Evolutionary conservation across 2,329 filamentous ascomycete species (phyloP), one percentile per base, ranked within the genome.

Genomic region (Trematosphaeria pertusa): DNA sequence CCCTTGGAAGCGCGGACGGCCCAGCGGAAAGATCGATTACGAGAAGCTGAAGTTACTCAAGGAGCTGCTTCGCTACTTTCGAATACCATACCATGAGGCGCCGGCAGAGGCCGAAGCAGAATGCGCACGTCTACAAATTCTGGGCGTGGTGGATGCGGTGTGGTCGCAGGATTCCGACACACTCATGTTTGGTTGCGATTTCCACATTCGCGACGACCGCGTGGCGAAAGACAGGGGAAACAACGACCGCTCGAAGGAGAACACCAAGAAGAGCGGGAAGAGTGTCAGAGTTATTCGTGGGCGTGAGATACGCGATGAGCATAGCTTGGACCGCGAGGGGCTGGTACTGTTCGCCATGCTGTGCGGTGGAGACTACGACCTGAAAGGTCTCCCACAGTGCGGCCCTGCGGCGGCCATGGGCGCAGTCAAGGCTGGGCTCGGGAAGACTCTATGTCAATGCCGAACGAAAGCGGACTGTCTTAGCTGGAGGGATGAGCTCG

Each of bases 61-160:
- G 21, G 61, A 74, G 37, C 49, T 65, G 37, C 66, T 80, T 0
- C 58, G 67, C 8, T 61, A 62, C 11, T 60, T 80, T 2, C 61
- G 68, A 4, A 66, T 79, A 2, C 74, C 75, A 0, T 70, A 72
- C 34, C 73, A 78, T 42, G 62, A 70, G 31, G 78, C 77, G 0
- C 76, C 74, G 1, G 76, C 72, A 2, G 77, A 81, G 53, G 75
- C 76, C 0, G 77, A 78, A 46, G 75, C 75, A 2, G 77, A 80
- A 52, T 80, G 78, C 46, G 76, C 73, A 1, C 61, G 62, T n/a
- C 56, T 81, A 7, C 74, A 80, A 42, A 49, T 61, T 15, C 48
- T 72, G 1, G 75, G 73, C 0, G 46, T 79, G 9, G 75, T 80
- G 0, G 78, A 80, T 50, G 77, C 76, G 5, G 75, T 80, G 1